Percentiles rank a stretch among this genome's conserved stretches.
Evolutionary conservation across 2,329 filamentous ascomycete genomes (phyloP).

Genomic region (Colletotrichum sp.): DNA sequence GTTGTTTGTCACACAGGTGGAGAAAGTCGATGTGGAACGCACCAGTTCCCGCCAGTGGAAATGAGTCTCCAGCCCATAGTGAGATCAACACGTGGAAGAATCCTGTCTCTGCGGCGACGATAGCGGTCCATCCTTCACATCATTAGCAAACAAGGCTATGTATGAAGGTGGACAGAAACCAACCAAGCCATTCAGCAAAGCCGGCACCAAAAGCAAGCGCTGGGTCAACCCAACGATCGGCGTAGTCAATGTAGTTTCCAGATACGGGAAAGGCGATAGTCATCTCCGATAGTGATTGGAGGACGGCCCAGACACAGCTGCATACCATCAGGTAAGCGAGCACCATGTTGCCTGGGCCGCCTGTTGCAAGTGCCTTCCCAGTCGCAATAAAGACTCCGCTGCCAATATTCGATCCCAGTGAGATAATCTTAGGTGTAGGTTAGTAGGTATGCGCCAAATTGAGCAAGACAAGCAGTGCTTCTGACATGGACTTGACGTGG

Average conservation of each 20-base stretch:
- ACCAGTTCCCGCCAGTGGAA: not conserved
- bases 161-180: not conserved
- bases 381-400: conserved; percentile 42
- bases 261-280: conserved; percentile 39
- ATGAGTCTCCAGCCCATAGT: not conserved
- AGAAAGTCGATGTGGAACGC: not conserved
- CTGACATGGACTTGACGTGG: not conserved
- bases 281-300: conserved; percentile 35
- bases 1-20: not conserved
- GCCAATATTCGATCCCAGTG: conserved; percentile 34
- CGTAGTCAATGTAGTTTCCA: conserved; percentile 41
- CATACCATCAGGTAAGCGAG: conserved; percentile 34
- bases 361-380: conserved; percentile 33
- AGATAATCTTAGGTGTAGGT: conserved; percentile 22
- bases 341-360: conserved; percentile 35
- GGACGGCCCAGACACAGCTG: conserved; percentile 16
- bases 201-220: conserved; percentile 42
- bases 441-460: not conserved
- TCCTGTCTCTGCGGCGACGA: not conserved
- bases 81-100: not conserved
- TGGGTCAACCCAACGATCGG: conserved; percentile 40
- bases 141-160: not conserved
- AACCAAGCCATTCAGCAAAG: conserved; percentile 30
- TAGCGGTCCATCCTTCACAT: not conserved
- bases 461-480: not conserved